Evolutionary conservation across 2,329 filamentous ascomycete genomes (phyloP), one percentile per base, ranked within the genome.

Genomic region (Fusarium albosuccineum): DNA sequence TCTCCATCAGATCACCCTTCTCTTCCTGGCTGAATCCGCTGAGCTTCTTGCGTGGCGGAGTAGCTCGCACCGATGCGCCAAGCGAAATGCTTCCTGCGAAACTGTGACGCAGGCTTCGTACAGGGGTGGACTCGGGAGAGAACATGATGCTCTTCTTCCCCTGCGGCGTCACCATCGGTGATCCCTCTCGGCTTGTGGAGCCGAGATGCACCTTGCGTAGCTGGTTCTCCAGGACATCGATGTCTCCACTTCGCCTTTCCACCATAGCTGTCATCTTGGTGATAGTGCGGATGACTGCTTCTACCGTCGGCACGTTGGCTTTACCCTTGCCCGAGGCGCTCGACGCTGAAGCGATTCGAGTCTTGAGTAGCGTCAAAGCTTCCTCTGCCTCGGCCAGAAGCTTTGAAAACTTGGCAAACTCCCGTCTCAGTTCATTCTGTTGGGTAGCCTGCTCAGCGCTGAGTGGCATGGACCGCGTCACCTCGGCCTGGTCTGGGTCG

Each of bases 211-310:
- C 79, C 75, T 89, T 92, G 61, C 91, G 89, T 81, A 99, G 88
- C 76, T 97, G 92, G 48, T 90, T 88, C 80, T 98, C 96, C 33
- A 98, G 85, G 7, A 97, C 88, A 76, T 97, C 93, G 53, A 99
- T 89, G 72, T 98, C 95, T 60, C 91, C 92, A 75, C 92, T 96
- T 76, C 93, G 92, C 80, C 93, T 93, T 82, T 98, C 93, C 0
- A 92, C 92, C 91, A 97, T 95, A 62, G 84, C 87, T 34, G 94
- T 97, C 91, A 99, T 94, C 75, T 96, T 97, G 60, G 85, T 84
- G 68, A 99, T 97, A 1, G 96, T 99, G 62, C 92, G 92, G 70
- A 94, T 91, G 17, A 99, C 92, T 0, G 93, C 93, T 72, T 97
- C 96, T 9, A 97, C 92, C 0, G 94, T 97, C 0, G 96, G 96